Percentiles rank a stretch among this genome's conserved stretches.
Conservation (phyloP, 257 asterid species). For the Solanum pinnatisectum region DNA sequence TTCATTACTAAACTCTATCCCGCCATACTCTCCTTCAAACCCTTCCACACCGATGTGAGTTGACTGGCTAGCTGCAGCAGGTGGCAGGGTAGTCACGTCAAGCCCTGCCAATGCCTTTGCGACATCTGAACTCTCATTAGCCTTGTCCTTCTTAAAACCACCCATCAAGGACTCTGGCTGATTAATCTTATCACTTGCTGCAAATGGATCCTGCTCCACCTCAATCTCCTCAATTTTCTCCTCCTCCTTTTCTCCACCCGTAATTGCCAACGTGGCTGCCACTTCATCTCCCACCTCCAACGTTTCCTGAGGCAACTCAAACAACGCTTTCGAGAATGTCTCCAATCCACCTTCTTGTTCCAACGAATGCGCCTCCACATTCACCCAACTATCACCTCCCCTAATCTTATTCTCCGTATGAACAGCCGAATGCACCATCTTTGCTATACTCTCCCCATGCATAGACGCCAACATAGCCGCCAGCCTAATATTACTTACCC, state of each 20-base stretch:
- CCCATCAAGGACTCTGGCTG: slow-evolving; percentile 84
- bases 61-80: slow-evolving; percentile 87
- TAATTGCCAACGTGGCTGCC: slow-evolving; percentile 57
- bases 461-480: slow-evolving; percentile 90
- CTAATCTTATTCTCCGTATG: slow-evolving; percentile 88
- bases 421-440: slow-evolving; percentile 86
- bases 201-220: slow-evolving; percentile 90
- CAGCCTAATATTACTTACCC: slow-evolving; percentile 84
- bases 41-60: slow-evolving; percentile 96
- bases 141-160: slow-evolving; percentile 93
- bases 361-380: slow-evolving; percentile 43
- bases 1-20: slow-evolving; percentile 76
- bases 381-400: slow-evolving; percentile 83
- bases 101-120: slow-evolving; percentile 83
- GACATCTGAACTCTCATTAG: slow-evolving; percentile 44
- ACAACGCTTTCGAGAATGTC: slow-evolving; percentile 34
- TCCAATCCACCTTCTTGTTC: slow-evolving; percentile 66
- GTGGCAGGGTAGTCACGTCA: slow-evolving; percentile 80
- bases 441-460: slow-evolving; percentile 98
- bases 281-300: slow-evolving; percentile 85
- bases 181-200: slow-evolving; percentile 81
- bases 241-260: slow-evolving; percentile 58
- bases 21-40: slow-evolving; percentile 95
- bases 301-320: slow-evolving; percentile 88
- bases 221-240: slow-evolving; percentile 49